phyloP scores from a whole-genome alignment of 805 yeast genomes.

The Saccharomycopsis babjevae region DNA sequence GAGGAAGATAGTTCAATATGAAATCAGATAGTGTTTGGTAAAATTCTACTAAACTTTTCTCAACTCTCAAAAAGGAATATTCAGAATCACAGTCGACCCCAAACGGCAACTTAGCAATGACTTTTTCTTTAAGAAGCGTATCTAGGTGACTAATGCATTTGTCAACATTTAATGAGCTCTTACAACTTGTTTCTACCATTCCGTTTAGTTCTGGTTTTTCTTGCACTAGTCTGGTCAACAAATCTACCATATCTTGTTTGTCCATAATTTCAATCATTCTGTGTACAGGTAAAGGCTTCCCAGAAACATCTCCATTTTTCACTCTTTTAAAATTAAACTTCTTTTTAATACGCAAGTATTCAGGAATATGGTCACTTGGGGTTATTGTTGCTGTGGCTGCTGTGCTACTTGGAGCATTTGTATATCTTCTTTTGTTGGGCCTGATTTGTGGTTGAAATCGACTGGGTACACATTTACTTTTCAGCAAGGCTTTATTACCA shows the following conservation, averaged over 20 bases:
- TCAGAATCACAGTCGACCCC: conserved; percentile 65
- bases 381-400: neutral
- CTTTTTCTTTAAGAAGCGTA: conserved; percentile 31
- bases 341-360: neutral
- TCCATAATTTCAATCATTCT: conserved; percentile 64
- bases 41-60: conserved; percentile 58
- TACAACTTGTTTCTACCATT: conserved; percentile 43
- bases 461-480: neutral
- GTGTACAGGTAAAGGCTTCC: conserved; percentile 51
- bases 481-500: neutral
- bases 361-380: neutral
- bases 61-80: conserved; percentile 66
- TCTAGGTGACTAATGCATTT: conserved; percentile 42
- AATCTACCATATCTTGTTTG: conserved; percentile 39
- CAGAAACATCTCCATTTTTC: conserved; percentile 28
- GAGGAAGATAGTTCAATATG: conserved; percentile 62
- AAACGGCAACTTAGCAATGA: conserved; percentile 53
- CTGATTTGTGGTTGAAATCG: neutral
- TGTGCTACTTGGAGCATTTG: neutral
- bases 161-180: conserved; percentile 35
- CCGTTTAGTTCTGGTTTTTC: conserved; percentile 52
- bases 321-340: neutral
- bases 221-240: conserved; percentile 44
- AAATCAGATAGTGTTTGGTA: conserved; percentile 64
- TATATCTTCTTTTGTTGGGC: neutral